Evolutionary conservation across 805 yeast species (phyloP).

Genomic region (Sugiyamaella boreocaroliniensis): DNA sequence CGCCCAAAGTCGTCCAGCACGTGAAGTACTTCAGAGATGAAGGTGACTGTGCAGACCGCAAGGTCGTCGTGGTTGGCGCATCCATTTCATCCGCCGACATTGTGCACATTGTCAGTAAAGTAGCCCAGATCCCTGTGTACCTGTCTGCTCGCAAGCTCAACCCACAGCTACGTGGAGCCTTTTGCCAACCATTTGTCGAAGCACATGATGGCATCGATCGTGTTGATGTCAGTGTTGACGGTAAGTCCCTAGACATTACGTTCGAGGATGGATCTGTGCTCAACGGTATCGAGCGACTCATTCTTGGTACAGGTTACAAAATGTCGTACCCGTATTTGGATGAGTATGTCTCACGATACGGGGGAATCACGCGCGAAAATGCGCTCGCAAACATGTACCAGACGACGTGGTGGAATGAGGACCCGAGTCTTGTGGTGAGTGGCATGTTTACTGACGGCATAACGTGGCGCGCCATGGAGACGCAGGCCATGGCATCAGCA

Average conservation of each 20-base stretch:
- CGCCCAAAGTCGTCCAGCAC: constrained; percentile 40
- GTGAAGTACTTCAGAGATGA: constrained; percentile 49
- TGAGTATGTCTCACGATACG: constrained; percentile 3
- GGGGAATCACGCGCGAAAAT: constrained; percentile 24
- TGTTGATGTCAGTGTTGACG: constrained; percentile 1
- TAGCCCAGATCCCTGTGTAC: constrained; percentile 8
- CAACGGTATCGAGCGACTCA: constrained; percentile 28
- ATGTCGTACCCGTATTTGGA: constrained; percentile 31
- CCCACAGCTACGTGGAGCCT: constrained; percentile 3
- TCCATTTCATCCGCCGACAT: constrained; percentile 72
- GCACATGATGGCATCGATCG: constrained; percentile 6
- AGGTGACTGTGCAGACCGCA: constrained; percentile 36
- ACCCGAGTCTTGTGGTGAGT: constrained; percentile 31
- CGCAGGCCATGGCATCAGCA: constrained; percentile 12
- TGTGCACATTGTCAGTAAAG: constrained; percentile 39
- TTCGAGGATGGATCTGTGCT: constrained; percentile 16
- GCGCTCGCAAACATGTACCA: constrained; percentile 32
- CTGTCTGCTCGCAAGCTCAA: constrained; percentile 8
- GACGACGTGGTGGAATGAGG: constrained; percentile 34
- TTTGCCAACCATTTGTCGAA: constrained; percentile 13
- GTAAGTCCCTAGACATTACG: constrained; percentile 6
- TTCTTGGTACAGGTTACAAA: constrained; percentile 37
- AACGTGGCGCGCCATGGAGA: constrained; percentile 7
- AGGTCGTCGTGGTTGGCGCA: constrained; percentile 60
- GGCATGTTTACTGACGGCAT: constrained; percentile 13